phyloP scores from a whole-genome alignment of 2,329 filamentous ascomycete species.

The Didymella exigua region DNA sequence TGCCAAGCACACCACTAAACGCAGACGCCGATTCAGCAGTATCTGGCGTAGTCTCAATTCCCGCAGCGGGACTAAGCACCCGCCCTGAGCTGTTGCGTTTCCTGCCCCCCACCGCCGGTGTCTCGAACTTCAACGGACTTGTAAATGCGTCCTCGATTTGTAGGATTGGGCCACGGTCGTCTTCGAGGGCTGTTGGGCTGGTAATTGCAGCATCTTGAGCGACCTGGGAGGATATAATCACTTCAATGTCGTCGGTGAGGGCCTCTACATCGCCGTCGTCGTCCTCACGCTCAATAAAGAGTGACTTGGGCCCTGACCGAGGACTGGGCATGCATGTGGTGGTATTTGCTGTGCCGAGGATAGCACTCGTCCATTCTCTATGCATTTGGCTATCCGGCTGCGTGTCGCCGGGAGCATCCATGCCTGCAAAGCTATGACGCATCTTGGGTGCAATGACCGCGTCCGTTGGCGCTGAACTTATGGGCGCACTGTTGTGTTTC shows the following conservation, averaged over 20 bases:
- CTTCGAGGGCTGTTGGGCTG: constrained; percentile 39
- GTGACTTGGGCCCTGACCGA: constrained; percentile 18
- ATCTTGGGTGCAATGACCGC: constrained; percentile 30
- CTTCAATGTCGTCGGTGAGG: constrained; percentile 28
- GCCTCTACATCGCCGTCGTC: constrained; percentile 23
- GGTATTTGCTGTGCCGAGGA: constrained; percentile 22
- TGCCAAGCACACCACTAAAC: constrained; percentile 34
- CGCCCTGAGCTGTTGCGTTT: constrained; percentile 50
- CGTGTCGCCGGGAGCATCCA: constrained; percentile 51
- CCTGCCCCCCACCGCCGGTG: constrained; percentile 49
- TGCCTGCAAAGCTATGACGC: constrained; percentile 48
- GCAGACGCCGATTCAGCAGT: constrained; percentile 45
- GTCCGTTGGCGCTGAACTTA: constrained; percentile 28
- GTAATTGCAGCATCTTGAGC: constrained; percentile 32
- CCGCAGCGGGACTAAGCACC: constrained; percentile 47
- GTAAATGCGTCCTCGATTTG: constrained; percentile 28
- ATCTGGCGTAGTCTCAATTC: constrained; percentile 50
- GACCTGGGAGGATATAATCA: constrained; percentile 36
- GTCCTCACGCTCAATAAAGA: constrained; percentile 28
- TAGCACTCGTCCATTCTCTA: constrained; percentile 46
- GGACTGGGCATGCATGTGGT: constrained; percentile 13
- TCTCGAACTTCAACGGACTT: constrained; percentile 48
- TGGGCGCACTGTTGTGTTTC: constrained; percentile 42
- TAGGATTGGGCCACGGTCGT: constrained; percentile 30
- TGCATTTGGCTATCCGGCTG: constrained; percentile 56